Conservation (phyloP, 495 filamentous ascomycete genomes). For the Articulospora tetracladia region DNA sequence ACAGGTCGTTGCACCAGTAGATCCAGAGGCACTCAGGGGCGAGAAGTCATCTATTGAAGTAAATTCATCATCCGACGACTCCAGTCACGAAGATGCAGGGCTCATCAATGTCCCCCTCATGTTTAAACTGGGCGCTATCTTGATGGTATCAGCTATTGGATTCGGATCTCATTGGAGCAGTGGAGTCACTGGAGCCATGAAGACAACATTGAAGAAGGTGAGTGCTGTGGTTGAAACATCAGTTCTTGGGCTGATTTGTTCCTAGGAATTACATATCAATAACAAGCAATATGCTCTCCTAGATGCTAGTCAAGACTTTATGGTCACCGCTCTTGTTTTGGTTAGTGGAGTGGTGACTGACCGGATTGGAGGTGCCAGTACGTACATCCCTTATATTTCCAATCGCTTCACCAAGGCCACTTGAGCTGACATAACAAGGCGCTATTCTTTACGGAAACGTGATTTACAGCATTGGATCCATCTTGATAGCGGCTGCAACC, state of each 20-base stretch:
- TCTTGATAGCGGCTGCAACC: conserved; percentile 38
- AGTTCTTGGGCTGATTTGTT: neutral
- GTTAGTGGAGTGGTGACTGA: conserved; percentile 40
- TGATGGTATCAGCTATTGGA: conserved; percentile 39
- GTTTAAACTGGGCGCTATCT: conserved; percentile 33
- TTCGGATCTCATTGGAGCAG: conserved; percentile 41
- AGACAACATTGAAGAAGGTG: conserved; percentile 43
- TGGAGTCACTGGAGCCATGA: conserved; percentile 41
- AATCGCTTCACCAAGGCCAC: neutral
- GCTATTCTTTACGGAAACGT: conserved; percentile 38
- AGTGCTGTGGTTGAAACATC: neutral
- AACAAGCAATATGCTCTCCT: conserved; percentile 42
- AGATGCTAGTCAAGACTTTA: conserved; percentile 44
- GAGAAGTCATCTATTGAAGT: neutral
- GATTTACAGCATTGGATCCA: conserved; percentile 42
- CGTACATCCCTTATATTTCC: conserved; percentile 7
- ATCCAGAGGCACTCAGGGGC: neutral
- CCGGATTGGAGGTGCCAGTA: conserved; percentile 39
- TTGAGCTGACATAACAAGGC: neutral
- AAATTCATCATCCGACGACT: neutral
- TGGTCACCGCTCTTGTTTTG: conserved; percentile 40
- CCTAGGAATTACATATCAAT: conserved; percentile 24
- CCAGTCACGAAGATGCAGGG: neutral
- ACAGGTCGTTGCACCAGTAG: neutral
- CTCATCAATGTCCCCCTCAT: conserved; percentile 23